Evolutionary conservation across 805 yeast species (phyloP).

Genomic region (Ogataea degrootiae): DNA sequence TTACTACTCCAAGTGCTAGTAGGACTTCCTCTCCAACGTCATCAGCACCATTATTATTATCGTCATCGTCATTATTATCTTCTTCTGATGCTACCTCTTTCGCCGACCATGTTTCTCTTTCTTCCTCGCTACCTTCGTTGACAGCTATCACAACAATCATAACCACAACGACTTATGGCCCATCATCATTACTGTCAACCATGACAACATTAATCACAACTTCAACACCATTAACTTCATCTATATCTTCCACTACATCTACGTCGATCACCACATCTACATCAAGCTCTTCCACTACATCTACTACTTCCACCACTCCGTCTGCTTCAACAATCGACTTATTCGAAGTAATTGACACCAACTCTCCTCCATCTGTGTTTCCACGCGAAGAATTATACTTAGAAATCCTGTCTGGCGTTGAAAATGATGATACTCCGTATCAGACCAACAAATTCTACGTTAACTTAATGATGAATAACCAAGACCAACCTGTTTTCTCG

Average conservation of each 20-base stretch:
- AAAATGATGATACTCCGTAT: slow-evolving; percentile 38
- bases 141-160: not conserved
- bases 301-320: slow-evolving; percentile 5
- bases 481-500: slow-evolving; percentile 51
- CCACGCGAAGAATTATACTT: slow-evolving; percentile 39
- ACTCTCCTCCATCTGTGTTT: slow-evolving; percentile 45
- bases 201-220: not conserved
- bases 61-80: not conserved
- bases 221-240: not conserved
- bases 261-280: slow-evolving; percentile 1
- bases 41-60: not conserved
- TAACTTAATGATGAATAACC: slow-evolving; percentile 55
- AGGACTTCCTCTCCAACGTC: not conserved
- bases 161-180: not conserved
- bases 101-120: slow-evolving; percentile 3
- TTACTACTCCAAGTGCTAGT: slow-evolving; percentile 2
- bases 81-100: not conserved
- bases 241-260: slow-evolving; percentile 2
- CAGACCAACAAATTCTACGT: slow-evolving; percentile 77
- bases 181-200: too few species aligned
- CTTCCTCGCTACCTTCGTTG: not conserved
- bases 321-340: slow-evolving; percentile 35
- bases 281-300: not conserved
- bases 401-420: slow-evolving; percentile 42
- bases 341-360: slow-evolving; percentile 37